Evolutionary conservation across 2,329 filamentous ascomycete genomes (phyloP), one percentile per base, ranked within the genome.

Genomic region (Parastagonospora nodorum): DNA sequence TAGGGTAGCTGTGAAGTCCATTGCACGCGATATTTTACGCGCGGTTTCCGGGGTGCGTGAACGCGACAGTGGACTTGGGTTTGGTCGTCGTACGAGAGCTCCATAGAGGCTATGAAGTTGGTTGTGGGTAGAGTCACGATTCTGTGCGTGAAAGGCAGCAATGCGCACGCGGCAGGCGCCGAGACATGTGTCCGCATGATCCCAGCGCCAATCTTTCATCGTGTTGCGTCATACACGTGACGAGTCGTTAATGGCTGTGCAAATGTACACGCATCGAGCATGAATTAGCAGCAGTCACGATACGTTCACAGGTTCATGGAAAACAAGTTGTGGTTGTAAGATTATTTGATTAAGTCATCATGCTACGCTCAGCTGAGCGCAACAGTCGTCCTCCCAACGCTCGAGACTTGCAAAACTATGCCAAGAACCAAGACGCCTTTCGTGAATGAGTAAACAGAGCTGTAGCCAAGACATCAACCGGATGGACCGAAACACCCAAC

Each of bases 1-100:
- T 45, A 73, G 52, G 16, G 56, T 52, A 16, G 66, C 60, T 16
- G 54, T 36, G 36, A 68, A 48, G 42, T 69, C 64, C 68, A 72
- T 73, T 39, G 51, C 55, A 55, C 40, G 36, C 51, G 53, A 38
- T 42, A 50, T 53, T 53, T 59, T 31, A 49, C 49, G 44, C 60
- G 60, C 50, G 60, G 52, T 45, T 54, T 56, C 38, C 55, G 57
- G 51, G 48, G 57, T 36, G 45, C 52, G 47, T 40, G 39, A 51
- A 51, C 50, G 49, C 37, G 50, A 48, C 58, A 38, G 47, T 47
- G 15, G 14, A 46, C 38, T 35, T 53, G 37, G 28, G 44, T 28
- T 37, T 40, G 45, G 47, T 33, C 32, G 35, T 41, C 46, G 46
- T 59, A 48, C 37, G 38, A 30, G 49, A 46, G 53, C 63, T 58